phyloP scores from a whole-genome alignment of 371 early-diverging fungal genomes.

The Amoeboaphelidium protococcarum region DNA sequence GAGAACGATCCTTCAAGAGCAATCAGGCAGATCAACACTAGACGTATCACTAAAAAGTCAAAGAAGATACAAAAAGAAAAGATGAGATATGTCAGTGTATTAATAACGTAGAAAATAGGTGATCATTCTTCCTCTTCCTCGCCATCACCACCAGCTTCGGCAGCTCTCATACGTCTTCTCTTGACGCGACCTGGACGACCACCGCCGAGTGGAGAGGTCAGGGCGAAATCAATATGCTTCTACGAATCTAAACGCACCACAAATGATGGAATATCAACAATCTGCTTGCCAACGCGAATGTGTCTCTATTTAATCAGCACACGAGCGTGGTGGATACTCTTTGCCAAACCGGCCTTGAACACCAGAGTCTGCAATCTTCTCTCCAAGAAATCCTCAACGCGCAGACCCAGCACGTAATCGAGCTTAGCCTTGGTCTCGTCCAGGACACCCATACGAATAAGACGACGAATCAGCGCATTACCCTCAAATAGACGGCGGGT shows the following conservation, averaged over 20 bases:
- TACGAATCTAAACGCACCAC: slow-evolving; percentile 77
- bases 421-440: slow-evolving; percentile 90
- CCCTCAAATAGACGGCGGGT: slow-evolving; percentile 96
- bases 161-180: slow-evolving; percentile 57
- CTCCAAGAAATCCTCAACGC: slow-evolving; percentile 96
- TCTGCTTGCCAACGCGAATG: slow-evolving; percentile 95
- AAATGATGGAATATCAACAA: slow-evolving; percentile 88
- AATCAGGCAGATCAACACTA: too few relatives aligned
- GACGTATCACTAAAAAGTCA: too few relatives aligned
- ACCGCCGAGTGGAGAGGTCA: slow-evolving; percentile 74
- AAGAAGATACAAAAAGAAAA: too few relatives aligned
- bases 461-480: slow-evolving; percentile 92
- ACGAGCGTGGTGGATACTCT: slow-evolving; percentile 98
- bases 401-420: slow-evolving; percentile 95
- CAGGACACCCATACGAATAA: slow-evolving; percentile 94
- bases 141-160: slow-evolving; percentile 29
- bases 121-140: slow-evolving; percentile 16
- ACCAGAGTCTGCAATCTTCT: slow-evolving; percentile 99
- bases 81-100: too few relatives aligned
- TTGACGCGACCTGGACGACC: slow-evolving; percentile 93
- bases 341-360: slow-evolving; percentile 94
- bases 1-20: too few relatives aligned
- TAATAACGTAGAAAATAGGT: not conserved
- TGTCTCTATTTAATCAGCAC: slow-evolving; percentile 94
- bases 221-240: slow-evolving; percentile 96